Conservation (phyloP, 2,329 filamentous ascomycete genomes). For the Harringtonia aguacate region DNA sequence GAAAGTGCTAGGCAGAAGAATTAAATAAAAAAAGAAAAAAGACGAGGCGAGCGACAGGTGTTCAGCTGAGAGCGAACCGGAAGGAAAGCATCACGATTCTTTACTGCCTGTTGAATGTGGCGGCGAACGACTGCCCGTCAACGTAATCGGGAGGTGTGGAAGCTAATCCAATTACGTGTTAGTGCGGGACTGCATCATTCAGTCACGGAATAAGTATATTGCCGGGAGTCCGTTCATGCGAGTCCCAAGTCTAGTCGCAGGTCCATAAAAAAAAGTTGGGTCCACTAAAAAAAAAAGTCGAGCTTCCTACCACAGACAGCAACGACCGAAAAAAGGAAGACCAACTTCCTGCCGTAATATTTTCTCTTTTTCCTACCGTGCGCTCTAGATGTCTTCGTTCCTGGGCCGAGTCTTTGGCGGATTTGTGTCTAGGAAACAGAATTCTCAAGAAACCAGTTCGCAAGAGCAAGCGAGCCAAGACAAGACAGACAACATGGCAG, state of each 20-base stretch:
- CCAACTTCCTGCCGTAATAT: not conserved
- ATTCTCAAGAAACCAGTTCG: not conserved
- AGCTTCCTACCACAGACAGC: not conserved
- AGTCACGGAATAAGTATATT: not conserved
- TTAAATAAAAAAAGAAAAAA: not conserved
- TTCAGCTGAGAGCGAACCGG: not conserved
- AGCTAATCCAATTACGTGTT: conserved; percentile 5
- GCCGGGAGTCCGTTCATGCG: not conserved
- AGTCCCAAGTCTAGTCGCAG: no score
- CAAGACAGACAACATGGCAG: not conserved
- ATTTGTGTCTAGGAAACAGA: not conserved
- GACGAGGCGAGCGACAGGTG: not conserved
- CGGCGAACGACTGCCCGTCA: conserved; percentile 6
- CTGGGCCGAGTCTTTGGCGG: not conserved
- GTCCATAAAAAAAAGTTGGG: not conserved
- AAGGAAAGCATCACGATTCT: conserved; percentile 5
- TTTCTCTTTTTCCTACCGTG: not conserved
- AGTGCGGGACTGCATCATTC: not conserved
- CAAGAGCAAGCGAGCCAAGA: not conserved
- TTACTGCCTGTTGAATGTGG: conserved; percentile 1
- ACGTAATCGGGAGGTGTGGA: conserved; percentile 12
- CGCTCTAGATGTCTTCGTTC: conserved; percentile 1
- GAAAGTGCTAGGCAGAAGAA: not conserved
- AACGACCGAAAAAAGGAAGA: not conserved
- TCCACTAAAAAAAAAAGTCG: conserved; percentile 18